phyloP scores from a whole-genome alignment of 257 asterid genomes.

The Solanum raphanifolium region DNA sequence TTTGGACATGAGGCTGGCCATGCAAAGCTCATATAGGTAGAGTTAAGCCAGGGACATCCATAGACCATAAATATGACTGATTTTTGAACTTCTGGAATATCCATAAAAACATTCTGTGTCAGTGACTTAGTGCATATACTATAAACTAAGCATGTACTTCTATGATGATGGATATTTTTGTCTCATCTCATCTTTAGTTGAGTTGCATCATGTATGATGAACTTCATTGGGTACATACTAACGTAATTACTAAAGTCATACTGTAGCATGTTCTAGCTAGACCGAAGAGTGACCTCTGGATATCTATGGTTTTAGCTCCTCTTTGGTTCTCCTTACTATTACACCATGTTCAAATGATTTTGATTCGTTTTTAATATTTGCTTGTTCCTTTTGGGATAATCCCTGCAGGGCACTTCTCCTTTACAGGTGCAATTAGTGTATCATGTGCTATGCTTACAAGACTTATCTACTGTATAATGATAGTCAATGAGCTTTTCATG shows the following conservation, averaged over 20 bases:
- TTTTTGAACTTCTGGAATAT: not conserved
- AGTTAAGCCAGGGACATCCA: not conserved
- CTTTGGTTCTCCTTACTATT: not conserved
- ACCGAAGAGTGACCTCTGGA: not conserved
- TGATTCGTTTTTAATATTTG: not conserved
- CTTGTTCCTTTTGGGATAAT: not conserved
- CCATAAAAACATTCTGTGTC: not conserved
- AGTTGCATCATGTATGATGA: not conserved
- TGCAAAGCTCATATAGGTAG: not conserved
- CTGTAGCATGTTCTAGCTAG: not conserved
- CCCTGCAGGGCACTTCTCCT: conserved; percentile 1
- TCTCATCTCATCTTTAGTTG: not conserved
- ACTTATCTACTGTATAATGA: not conserved
- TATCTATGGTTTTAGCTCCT: not conserved
- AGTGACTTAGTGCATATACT: not conserved
- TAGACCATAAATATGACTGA: not conserved
- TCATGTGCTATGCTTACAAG: not conserved
- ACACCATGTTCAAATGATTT: not conserved
- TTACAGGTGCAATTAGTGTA: not conserved
- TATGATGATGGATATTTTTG: not conserved
- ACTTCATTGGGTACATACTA: not conserved
- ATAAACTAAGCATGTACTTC: not conserved
- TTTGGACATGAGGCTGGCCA: not conserved
- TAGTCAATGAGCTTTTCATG: not conserved
- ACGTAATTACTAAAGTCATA: not conserved